Evolutionary conservation across 1,284 basidiomycete genomes (phyloP).

Genomic region (Hemileia vastatrix): DNA sequence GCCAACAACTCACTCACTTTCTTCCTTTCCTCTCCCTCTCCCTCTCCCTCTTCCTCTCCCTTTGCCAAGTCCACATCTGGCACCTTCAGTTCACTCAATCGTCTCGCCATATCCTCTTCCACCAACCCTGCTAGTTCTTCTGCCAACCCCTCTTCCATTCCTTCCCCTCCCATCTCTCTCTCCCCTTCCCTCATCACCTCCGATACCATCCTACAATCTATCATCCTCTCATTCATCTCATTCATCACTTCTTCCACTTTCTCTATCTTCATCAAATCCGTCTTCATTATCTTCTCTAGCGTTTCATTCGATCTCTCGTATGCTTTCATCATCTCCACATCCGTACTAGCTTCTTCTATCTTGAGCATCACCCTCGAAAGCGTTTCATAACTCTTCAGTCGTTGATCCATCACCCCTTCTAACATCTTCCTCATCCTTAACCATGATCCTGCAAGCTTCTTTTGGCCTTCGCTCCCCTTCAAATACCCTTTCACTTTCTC

Average conservation of each 20-base stretch:
- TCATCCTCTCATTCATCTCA: neutral
- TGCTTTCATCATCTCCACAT: slow-evolving; percentile 18
- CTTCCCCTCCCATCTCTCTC: neutral
- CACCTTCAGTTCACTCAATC: too few species aligned
- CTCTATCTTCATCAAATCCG: neutral
- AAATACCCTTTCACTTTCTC: too few species aligned
- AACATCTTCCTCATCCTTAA: slow-evolving; percentile 1
- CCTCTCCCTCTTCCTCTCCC: neutral
- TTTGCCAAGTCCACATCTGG: neutral
- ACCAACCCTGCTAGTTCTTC: slow-evolving; percentile 7
- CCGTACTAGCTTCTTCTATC: slow-evolving; percentile 22
- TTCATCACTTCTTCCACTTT: slow-evolving; percentile 8
- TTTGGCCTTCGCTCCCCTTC: too few species aligned
- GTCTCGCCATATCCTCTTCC: neutral
- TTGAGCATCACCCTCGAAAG: slow-evolving; percentile 11
- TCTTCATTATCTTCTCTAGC: too few species aligned
- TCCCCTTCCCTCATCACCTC: neutral
- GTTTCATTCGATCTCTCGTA: slow-evolving; percentile 15
- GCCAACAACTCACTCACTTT: too few species aligned
- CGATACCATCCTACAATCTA: neutral
- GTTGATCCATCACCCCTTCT: slow-evolving; percentile 2
- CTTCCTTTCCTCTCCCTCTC: neutral
- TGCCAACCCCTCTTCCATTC: slow-evolving; percentile 2
- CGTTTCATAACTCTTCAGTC: slow-evolving; percentile 9
- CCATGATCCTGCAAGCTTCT: slow-evolving; percentile 3